These are phyloP conservation scores for Globisporangium perplexum DNA, from an alignment of 352 stramenopile species.

Conservation along the genomic window DNA sequence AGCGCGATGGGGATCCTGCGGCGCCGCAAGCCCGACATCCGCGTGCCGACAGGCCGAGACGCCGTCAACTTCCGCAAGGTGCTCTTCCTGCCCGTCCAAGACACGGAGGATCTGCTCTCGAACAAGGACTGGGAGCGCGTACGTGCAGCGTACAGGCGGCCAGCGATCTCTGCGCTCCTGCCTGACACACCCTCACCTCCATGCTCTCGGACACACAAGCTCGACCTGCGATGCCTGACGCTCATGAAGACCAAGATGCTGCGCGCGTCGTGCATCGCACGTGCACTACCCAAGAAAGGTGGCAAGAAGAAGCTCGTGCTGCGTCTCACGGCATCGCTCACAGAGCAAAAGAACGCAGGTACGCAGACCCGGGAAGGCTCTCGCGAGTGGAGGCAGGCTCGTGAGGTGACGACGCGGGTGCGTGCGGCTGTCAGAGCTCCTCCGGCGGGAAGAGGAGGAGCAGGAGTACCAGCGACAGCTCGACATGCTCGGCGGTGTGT, in stretches of 20 bases:
- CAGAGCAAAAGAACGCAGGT: slow-evolving; percentile 54
- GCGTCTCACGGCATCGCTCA: slow-evolving; percentile 48
- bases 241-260: slow-evolving; percentile 85
- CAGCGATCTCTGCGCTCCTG: no score
- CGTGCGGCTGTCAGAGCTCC: no score
- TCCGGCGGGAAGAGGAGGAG: slow-evolving; percentile 46
- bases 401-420: no score
- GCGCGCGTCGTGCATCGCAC: slow-evolving; percentile 66
- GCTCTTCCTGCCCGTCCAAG: slow-evolving; percentile 60
- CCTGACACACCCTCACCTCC: no score
- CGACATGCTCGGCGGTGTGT: slow-evolving; percentile 78
- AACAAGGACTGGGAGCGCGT: slow-evolving; percentile 67
- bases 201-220: slow-evolving; percentile 15
- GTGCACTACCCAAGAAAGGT: slow-evolving; percentile 55
- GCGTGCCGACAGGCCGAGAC: slow-evolving; percentile 60
- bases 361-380: not conserved
- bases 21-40: slow-evolving; percentile 61
- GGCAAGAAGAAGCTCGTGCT: slow-evolving; percentile 57
- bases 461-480: slow-evolving; percentile 65
- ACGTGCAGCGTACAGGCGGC: slow-evolving; percentile 3
- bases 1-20: slow-evolving; percentile 49
- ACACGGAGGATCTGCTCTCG: slow-evolving; percentile 66
- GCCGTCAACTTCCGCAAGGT: slow-evolving; percentile 78
- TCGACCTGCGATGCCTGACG: slow-evolving; percentile 73
- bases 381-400: no score